These are phyloP conservation scores for Zymoseptoria tritici DNA, from an alignment of 2,329 filamentous ascomycete species.

Conservation along the genomic window DNA sequence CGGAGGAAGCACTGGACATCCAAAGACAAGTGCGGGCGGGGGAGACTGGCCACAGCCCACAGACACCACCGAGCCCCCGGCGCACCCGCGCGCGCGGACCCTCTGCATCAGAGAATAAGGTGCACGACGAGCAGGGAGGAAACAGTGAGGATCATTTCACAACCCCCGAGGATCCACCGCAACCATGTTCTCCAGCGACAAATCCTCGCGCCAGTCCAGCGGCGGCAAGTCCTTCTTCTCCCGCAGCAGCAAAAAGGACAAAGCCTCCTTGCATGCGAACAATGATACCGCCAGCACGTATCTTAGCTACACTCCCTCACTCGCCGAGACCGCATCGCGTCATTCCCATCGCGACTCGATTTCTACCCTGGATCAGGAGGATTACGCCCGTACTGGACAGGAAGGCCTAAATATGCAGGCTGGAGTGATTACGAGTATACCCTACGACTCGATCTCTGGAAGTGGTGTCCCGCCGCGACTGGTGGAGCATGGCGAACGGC, in stretches of 20 bases:
- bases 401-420: conserved; percentile 65
- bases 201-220: conserved; percentile 76
- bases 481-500: conserved; percentile 62
- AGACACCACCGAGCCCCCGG: not conserved
- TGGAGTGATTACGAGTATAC: conserved; percentile 79
- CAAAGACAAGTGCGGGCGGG: not conserved
- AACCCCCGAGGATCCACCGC: not conserved
- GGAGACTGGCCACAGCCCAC: conserved; percentile 14
- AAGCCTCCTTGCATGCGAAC: conserved; percentile 40
- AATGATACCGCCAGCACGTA: conserved; percentile 53
- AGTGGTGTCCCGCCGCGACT: conserved; percentile 64
- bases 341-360: conserved; percentile 60
- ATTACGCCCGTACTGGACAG: conserved; percentile 25
- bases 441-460: conserved; percentile 64
- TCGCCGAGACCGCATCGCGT: conserved; percentile 62
- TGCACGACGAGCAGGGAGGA: not conserved
- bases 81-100: not conserved
- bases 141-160: not conserved
- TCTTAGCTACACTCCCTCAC: conserved; percentile 57
- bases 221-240: conserved; percentile 81
- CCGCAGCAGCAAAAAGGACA: conserved; percentile 64
- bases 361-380: conserved; percentile 25
- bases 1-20: not conserved
- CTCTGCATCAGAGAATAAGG: conserved; percentile 4
- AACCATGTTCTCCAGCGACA: conserved; percentile 42